phyloP scores from a whole-genome alignment of 2,329 filamentous ascomycete genomes.

The Davidsoniella eucalypti region DNA sequence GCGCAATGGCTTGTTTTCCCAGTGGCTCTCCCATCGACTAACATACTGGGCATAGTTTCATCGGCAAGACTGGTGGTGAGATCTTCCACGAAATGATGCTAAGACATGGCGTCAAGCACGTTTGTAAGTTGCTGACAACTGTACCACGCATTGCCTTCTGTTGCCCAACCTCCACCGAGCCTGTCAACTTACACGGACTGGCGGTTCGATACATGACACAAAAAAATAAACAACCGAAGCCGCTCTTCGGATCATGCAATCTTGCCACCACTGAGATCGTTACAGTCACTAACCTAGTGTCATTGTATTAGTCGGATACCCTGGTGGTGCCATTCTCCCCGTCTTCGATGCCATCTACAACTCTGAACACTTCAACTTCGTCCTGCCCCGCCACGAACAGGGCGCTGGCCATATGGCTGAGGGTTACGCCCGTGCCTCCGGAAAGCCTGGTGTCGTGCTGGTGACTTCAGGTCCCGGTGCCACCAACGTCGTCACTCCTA shows the following conservation, averaged over 20 bases:
- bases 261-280: no score
- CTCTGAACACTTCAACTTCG: conserved; percentile 89
- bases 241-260: conserved; percentile 5
- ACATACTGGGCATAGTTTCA: conserved; percentile 42
- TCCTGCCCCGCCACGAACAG: conserved; percentile 91
- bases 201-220: neutral
- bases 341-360: conserved; percentile 99
- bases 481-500: conserved; percentile 89
- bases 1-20: neutral
- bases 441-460: conserved; percentile 86
- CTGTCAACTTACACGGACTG: no score
- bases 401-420: conserved; percentile 98
- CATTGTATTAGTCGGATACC: conserved; percentile 53
- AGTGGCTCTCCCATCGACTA: conserved; percentile 6
- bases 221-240: conserved; percentile 13
- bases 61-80: conserved; percentile 86
- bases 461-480: conserved; percentile 94
- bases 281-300: neutral
- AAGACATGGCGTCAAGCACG: conserved; percentile 75
- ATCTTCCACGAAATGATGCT: conserved; percentile 99
- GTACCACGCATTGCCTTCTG: no score
- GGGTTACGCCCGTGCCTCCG: conserved; percentile 85
- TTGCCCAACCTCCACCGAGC: neutral
- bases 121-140: conserved; percentile 49
- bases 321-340: conserved; percentile 88